Percentiles rank a stretch among this genome's conserved stretches.
phyloP scores from a whole-genome alignment of 148 eudicot genomes.

The Beta vulgaris region DNA sequence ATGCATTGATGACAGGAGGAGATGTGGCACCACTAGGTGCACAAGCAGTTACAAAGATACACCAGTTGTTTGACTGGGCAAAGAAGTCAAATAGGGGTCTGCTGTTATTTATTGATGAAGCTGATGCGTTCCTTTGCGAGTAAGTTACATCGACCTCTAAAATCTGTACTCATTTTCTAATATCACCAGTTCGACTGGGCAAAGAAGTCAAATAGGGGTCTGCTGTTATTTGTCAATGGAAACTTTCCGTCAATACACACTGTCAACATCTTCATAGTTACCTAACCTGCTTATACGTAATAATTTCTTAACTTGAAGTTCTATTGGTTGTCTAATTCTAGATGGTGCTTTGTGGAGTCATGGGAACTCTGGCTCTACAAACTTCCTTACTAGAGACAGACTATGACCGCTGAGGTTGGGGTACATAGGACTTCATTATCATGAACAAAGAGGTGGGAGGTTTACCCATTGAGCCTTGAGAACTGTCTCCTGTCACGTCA shows the following conservation, averaged over 20 bases:
- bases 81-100: constrained; percentile 90
- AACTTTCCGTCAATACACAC: too few species aligned
- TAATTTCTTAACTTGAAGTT: too few species aligned
- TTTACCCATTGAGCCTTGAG: too few species aligned
- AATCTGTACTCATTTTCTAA: not conserved
- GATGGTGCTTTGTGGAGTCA: not conserved
- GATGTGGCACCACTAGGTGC: constrained; percentile 98
- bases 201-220: too few species aligned
- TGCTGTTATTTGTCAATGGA: too few species aligned
- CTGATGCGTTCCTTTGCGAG: constrained; percentile 99
- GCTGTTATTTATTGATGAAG: constrained; percentile 93
- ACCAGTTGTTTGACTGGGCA: constrained; percentile 95
- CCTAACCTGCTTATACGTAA: too few species aligned
- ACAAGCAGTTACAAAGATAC: constrained; percentile 98
- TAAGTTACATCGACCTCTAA: constrained; percentile 41
- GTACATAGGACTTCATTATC: not conserved
- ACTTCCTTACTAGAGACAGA: not conserved
- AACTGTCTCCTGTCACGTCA: too few species aligned
- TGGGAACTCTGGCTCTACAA: not conserved
- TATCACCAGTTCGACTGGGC: too few species aligned
- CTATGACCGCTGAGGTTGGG: not conserved
- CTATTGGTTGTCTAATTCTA: not conserved
- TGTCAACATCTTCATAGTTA: too few species aligned
- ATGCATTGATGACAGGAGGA: constrained; percentile 99
- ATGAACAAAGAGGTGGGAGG: too few species aligned